phyloP scores from a whole-genome alignment of 805 yeast genomes.

The Blastobotrys chiropterorum region DNA sequence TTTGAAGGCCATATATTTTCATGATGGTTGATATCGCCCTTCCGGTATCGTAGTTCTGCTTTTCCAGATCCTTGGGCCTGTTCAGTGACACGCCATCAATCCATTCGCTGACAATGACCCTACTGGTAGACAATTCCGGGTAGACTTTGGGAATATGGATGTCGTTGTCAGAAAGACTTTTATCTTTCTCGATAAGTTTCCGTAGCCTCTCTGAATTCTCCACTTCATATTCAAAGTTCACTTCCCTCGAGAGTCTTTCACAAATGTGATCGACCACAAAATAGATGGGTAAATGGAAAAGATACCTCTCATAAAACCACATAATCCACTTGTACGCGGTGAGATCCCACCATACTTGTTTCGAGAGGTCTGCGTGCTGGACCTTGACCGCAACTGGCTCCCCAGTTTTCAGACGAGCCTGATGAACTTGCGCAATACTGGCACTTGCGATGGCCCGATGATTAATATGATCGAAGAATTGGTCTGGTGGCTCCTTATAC shows the following conservation, averaged over 20 bases:
- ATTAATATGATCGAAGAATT: slow-evolving; percentile 44
- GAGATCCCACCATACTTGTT: slow-evolving; percentile 58
- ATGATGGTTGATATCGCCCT: slow-evolving; percentile 46
- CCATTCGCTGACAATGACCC: slow-evolving; percentile 67
- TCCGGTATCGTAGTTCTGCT: slow-evolving; percentile 33
- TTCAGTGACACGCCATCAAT: slow-evolving; percentile 61
- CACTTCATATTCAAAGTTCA: slow-evolving; percentile 54
- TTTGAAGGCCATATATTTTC: slow-evolving; percentile 48
- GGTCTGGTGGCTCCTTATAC: slow-evolving; percentile 35
- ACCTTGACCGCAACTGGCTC: slow-evolving; percentile 85
- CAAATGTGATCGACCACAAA: slow-evolving; percentile 53
- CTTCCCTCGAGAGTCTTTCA: slow-evolving; percentile 52
- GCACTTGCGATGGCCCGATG: slow-evolving; percentile 67
- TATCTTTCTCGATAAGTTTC: slow-evolving; percentile 38
- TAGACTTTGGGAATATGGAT: slow-evolving; percentile 50
- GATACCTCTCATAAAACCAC: slow-evolving; percentile 43
- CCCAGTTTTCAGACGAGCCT: slow-evolving; percentile 58
- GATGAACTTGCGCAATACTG: slow-evolving; percentile 90
- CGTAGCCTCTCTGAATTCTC: slow-evolving; percentile 43
- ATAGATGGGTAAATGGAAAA: slow-evolving; percentile 60
- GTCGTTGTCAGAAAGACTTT: slow-evolving; percentile 28
- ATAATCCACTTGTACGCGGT: slow-evolving; percentile 49
- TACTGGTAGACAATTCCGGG: slow-evolving; percentile 39
- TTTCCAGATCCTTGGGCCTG: slow-evolving; percentile 38
- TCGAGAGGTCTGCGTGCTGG: slow-evolving; percentile 65